These are phyloP conservation scores for Arthroderma uncinatum DNA, from an alignment of 2,329 filamentous ascomycete species.

Conservation along the genomic window DNA sequence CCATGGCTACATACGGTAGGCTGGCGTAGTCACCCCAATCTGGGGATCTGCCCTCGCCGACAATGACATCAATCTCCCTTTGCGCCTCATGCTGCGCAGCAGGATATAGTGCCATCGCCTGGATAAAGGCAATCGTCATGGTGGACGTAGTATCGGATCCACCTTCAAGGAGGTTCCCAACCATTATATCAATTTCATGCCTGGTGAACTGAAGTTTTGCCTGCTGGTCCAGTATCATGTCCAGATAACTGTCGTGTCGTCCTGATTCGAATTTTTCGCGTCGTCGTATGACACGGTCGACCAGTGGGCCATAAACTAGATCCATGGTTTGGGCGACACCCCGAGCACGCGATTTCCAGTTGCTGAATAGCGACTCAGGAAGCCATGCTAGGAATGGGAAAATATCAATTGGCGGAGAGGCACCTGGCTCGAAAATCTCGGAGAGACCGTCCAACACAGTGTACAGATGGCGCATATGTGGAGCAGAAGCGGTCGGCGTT, in stretches of 20 bases:
- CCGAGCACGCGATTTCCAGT: not conserved
- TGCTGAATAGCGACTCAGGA: slow-evolving; percentile 12
- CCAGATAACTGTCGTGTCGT: not conserved
- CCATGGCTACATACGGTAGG: slow-evolving; percentile 28
- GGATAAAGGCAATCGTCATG: slow-evolving; percentile 39
- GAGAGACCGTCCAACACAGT: slow-evolving; percentile 10
- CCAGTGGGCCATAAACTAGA: not conserved
- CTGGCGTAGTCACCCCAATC: slow-evolving; percentile 29
- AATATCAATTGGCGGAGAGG: slow-evolving; percentile 14
- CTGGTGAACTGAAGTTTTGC: not conserved
- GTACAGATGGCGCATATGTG: not conserved
- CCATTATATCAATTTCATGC: slow-evolving; percentile 5
- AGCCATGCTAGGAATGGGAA: slow-evolving; percentile 13
- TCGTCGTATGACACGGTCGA: not conserved
- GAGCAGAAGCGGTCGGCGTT: not conserved
- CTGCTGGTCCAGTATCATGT: not conserved
- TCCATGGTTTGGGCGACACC: not conserved
- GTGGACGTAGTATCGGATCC: slow-evolving; percentile 39
- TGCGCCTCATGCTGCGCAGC: slow-evolving; percentile 39
- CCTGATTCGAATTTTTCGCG: not conserved
- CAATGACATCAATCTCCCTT: slow-evolving; percentile 28
- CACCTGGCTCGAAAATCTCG: slow-evolving; percentile 12
- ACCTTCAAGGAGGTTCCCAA: slow-evolving; percentile 16
- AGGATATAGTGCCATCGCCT: slow-evolving; percentile 40
- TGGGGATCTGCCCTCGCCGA: slow-evolving; percentile 24